These are phyloP conservation scores for Aspergillus spinulosporus DNA, from an alignment of 2,329 filamentous ascomycete genomes.

Conservation along the genomic window DNA sequence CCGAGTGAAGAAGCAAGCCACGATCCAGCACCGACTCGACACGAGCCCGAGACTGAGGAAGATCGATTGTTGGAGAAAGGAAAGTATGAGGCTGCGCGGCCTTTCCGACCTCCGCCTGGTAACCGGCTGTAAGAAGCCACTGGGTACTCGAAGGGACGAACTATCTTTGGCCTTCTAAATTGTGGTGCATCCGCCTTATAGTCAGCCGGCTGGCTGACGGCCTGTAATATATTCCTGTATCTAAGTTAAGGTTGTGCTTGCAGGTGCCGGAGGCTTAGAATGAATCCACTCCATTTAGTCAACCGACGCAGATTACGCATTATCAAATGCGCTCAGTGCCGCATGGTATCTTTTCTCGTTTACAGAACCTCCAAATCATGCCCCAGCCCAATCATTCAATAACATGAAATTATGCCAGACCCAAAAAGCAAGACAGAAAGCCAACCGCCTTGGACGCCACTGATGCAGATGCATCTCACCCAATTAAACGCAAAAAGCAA, in stretches of 20 bases:
- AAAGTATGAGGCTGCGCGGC: slow-evolving; percentile 80
- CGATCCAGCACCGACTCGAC: slow-evolving; percentile 81
- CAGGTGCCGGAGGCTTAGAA: not conserved
- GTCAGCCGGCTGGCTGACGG: not conserved
- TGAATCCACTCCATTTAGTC: not conserved
- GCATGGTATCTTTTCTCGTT: not conserved
- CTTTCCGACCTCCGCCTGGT: slow-evolving; percentile 77
- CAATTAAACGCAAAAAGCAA: not conserved
- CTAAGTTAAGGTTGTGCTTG: not conserved
- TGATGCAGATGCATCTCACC: not conserved
- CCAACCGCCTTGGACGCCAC: slow-evolving; percentile 5
- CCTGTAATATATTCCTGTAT: slow-evolving; percentile 13
- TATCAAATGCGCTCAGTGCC: too few relatives aligned
- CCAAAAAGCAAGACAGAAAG: not conserved
- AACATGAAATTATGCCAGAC: not conserved
- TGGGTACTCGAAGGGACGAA: not conserved
- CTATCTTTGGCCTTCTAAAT: too few relatives aligned
- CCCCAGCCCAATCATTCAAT: not conserved
- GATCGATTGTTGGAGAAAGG: slow-evolving; percentile 72
- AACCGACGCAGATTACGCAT: not conserved
- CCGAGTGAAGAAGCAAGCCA: slow-evolving; percentile 71
- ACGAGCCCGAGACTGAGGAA: slow-evolving; percentile 71
- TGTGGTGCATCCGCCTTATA: not conserved
- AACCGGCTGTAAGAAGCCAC: slow-evolving; percentile 64
- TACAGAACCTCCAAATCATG: not conserved